Base-by-base conservation (phyloP, 495 filamentous ascomycete species). In the Acidomyces sp. region DNA sequence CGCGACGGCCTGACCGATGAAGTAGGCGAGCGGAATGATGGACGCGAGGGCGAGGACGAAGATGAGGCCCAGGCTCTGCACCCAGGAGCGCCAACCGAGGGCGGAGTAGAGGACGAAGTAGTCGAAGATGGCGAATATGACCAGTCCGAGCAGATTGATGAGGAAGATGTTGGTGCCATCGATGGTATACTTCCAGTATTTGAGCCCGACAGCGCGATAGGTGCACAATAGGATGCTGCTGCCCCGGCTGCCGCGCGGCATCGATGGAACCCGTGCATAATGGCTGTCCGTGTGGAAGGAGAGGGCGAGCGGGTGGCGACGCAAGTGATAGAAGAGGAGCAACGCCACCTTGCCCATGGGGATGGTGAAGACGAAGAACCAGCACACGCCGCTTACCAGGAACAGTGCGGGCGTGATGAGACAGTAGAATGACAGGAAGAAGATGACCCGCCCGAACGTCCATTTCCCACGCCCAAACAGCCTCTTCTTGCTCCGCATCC, bases 111-210 rank as follows among this genome's bases (percentile, higher is more conserved):
- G 67, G 19, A 95, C 66, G 43, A 69, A 78, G 68, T 87, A 94
- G 63, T 99, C 90, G 49, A 88, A 77, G 47, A 96, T 88, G 53
- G 83, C 83, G 52, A 99, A 93, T 13, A 82, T 61, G 30, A 95
- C 88, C 23, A 99, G 71, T 16, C 71, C 77, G 60, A 95, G 81
- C 31, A 99, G 70, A 55, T 99, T 99, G 65, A 99, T 93, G 53
- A 99, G 75, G 62, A 96, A 95, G 54, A 99, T 88, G 62, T 99
- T 99, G 32, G 92, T 96, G 38, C 90, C 90, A 52, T 95, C 90
- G 44, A 99, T 70, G 11, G 90, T 99, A 60, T 99, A 99, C 58
- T 96, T 99, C 85, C 92, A 99, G 63, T 99, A 99, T 60, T 88
- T 85, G 33, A 77, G 62, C 16, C 90, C 90, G 11, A 87, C 88